These are phyloP conservation scores for Eruca vesicaria DNA, from an alignment of 441 rosid species.

Conservation along the genomic window DNA sequence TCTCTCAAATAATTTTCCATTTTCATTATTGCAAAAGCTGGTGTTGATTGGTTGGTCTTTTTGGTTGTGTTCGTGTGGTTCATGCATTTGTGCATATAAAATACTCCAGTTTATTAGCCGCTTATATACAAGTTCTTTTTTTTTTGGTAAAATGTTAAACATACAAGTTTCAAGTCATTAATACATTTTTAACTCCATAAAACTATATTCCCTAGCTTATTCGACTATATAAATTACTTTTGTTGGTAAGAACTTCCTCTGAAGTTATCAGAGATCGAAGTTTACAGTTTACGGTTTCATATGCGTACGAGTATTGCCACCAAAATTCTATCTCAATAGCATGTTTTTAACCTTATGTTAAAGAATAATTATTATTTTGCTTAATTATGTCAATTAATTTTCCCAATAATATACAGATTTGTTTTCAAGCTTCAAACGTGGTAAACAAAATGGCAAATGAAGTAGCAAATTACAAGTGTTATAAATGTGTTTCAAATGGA, in stretches of 20 bases:
- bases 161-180: background rate
- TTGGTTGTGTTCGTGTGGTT: constrained; percentile 24
- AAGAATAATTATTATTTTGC: too few relatives aligned
- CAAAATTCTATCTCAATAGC: background rate
- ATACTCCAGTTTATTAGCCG: background rate
- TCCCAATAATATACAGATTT: background rate
- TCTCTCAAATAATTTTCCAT: constrained; percentile 28
- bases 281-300: background rate
- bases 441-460: background rate
- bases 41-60: constrained; percentile 31
- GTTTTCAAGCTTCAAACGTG: background rate
- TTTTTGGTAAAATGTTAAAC: too few relatives aligned
- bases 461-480: background rate
- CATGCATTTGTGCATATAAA: constrained; percentile 24
- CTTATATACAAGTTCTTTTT: too few relatives aligned
- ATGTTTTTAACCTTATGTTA: background rate
- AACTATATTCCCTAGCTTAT: background rate
- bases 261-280: background rate
- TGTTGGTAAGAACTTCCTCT: background rate
- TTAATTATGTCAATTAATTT: too few relatives aligned
- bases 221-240: background rate
- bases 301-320: background rate
- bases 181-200: background rate
- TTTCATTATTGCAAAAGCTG: constrained; percentile 32
- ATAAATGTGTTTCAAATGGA: too few relatives aligned